Base-by-base conservation (phyloP, 352 stramenopile species). In the Blastocystis sp. region DNA sequence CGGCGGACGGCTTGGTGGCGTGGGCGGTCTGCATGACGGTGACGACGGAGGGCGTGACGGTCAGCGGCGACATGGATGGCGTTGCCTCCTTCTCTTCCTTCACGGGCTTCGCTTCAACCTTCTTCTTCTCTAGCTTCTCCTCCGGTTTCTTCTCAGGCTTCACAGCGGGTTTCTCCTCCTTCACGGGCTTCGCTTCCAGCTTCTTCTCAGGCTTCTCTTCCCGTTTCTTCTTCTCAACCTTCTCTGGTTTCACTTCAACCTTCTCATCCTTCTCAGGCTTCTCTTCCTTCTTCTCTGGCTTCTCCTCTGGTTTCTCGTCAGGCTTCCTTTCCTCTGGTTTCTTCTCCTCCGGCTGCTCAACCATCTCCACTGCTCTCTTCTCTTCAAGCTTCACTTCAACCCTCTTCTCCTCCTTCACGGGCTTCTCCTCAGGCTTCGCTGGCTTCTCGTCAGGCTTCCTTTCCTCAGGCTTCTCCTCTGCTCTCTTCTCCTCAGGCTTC, bases 31-130 rank as follows among this genome's bases (percentile, higher is more conserved):
- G 48, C 17, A 84, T 52, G 10, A 64, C 48, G 41, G 21, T 43
- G 74, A 84, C 19, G n/a, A 84, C 7, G 17, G 74, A 84, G 9
- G 74, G 74, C 28, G 56, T 56, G 2, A 84, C 52, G 10, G 61
- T 21, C 5, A 84, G 74, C 21, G 74, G 74, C 17, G 74, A 84
- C 52, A 84, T 84, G 2, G 23, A 19, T 28, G 56, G 45, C 38
- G 14, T 34, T 64, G 71, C 1, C 43, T 64, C 23, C 17, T 10
- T 38, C n/a, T 1, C 14, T 5, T 34, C 21, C 53, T 11, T 21
- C 21, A 61, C 53, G 11, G 53, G 53, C 53, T 61, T 61, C 53
- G 53, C 11, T 61, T 61, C 53, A 1, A 61, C 53, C 53, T 61
- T 61, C 53, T 11, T 34, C 28, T 34, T 21, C 0, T 61, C 53